Evolutionary conservation across 2,329 filamentous ascomycete species (phyloP).

Genomic region (Orbilia blumenaviensis): DNA sequence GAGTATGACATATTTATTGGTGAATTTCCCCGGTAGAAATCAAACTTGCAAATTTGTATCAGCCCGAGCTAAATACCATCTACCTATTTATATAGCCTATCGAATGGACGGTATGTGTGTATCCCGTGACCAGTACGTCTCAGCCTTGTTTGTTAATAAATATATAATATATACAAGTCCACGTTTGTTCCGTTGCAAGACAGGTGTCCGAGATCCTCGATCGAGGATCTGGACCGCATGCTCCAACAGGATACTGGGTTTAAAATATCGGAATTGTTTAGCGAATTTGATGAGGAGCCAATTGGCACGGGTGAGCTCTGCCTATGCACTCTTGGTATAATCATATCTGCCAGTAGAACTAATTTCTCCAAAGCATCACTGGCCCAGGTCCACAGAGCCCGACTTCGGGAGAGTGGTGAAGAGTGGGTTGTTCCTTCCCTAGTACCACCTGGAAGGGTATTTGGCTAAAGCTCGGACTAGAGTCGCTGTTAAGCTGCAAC

Average conservation of each 20-base stretch:
- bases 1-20: constrained; percentile 57
- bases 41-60: neutral
- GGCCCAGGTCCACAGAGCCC: constrained; percentile 91
- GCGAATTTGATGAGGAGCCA: constrained; percentile 79
- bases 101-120: constrained; percentile 56
- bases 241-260: constrained; percentile 83
- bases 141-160: neutral
- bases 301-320: constrained; percentile 72
- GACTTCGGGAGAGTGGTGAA: constrained; percentile 80
- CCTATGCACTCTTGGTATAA: neutral
- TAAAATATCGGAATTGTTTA: constrained; percentile 82
- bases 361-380: constrained; percentile 71
- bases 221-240: constrained; percentile 66
- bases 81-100: constrained; percentile 42
- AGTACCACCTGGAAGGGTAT: neutral
- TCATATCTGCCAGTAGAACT: constrained; percentile 15
- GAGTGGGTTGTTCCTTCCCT: constrained; percentile 60
- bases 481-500: constrained; percentile 96
- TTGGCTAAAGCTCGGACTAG: constrained; percentile 29
- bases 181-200: constrained; percentile 97
- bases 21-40: constrained; percentile 6
- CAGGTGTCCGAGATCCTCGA: constrained; percentile 73
- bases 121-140: neutral
- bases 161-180: constrained; percentile 54
- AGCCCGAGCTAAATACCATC: neutral